A percentile compares a stretch with the other conserved stretches of the same genome.
Evolutionary conservation across 345 rosid genomes (phyloP).

Genomic region (Linum lewisii): DNA sequence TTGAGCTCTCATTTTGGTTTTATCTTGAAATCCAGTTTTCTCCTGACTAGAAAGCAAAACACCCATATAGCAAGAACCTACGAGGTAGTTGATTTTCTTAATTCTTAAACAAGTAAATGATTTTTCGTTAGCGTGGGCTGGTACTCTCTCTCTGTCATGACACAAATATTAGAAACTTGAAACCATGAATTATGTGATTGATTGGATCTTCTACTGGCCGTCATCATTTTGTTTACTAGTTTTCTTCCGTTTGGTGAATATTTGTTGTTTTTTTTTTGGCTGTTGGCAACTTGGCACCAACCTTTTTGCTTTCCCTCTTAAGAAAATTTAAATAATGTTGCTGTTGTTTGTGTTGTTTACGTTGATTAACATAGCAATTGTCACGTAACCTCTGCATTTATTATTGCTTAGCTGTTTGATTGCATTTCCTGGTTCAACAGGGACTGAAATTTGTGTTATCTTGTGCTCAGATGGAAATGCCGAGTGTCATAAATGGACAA

Average conservation of each 20-base stretch:
- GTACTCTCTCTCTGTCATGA: neutral
- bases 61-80: too few relatives aligned
- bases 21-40: too few relatives aligned
- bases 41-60: too few relatives aligned
- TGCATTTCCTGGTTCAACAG: neutral
- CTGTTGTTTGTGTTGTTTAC: neutral
- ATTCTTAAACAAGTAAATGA: too few relatives aligned
- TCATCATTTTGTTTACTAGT: neutral
- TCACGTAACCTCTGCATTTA: neutral
- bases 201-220: neutral
- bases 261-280: conserved; percentile 1
- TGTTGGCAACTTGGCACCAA: conserved; percentile 16
- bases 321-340: conserved; percentile 2
- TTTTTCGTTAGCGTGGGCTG: neutral
- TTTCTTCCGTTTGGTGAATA: neutral
- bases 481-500: conserved; percentile 47
- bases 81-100: too few relatives aligned
- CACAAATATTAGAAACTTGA: too few relatives aligned
- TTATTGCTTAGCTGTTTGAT: neutral
- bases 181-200: too few relatives aligned
- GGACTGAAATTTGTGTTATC: conserved; percentile 3
- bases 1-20: too few relatives aligned
- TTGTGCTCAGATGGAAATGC: conserved; percentile 42
- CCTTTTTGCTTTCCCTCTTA: neutral
- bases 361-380: neutral